Conservation (phyloP, 2,329 filamentous ascomycete species). For the Didymella sp. region DNA sequence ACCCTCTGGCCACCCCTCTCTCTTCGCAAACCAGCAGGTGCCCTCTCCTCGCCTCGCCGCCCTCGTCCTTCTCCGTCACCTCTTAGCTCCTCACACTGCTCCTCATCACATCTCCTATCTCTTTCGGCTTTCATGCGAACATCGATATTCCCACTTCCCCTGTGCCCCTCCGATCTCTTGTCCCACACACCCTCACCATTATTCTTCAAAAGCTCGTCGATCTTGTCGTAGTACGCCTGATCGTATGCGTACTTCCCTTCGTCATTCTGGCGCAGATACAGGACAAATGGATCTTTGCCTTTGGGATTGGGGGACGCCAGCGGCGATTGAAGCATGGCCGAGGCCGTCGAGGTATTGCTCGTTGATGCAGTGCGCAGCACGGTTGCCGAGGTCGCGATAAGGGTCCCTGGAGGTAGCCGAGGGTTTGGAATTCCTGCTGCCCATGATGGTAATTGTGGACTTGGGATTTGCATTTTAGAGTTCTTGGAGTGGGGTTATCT, state of each 20-base stretch:
- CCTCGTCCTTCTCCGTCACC: background rate
- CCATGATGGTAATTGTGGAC: background rate
- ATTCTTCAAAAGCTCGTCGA: background rate
- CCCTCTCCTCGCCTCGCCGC: background rate
- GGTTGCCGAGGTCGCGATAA: background rate
- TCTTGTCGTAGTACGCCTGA: background rate
- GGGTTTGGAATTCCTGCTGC: background rate
- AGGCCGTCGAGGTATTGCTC: background rate
- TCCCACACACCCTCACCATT: background rate
- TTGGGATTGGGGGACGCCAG: background rate
- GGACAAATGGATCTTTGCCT: background rate
- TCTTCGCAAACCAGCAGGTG: background rate
- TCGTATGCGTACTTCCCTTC: slow-evolving; percentile 1
- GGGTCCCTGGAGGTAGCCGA: background rate
- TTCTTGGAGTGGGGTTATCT: background rate
- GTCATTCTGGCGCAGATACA: background rate
- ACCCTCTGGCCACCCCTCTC: background rate
- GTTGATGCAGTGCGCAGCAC: background rate
- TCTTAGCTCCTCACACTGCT: background rate
- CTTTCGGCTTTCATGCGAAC: background rate
- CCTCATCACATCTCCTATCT: background rate
- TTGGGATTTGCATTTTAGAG: background rate
- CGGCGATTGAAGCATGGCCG: background rate
- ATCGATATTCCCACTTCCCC: background rate
- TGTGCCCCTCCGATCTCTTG: background rate